phyloP scores from a whole-genome alignment of 2,329 filamentous ascomycete genomes.

The Clonostachys rosea region DNA sequence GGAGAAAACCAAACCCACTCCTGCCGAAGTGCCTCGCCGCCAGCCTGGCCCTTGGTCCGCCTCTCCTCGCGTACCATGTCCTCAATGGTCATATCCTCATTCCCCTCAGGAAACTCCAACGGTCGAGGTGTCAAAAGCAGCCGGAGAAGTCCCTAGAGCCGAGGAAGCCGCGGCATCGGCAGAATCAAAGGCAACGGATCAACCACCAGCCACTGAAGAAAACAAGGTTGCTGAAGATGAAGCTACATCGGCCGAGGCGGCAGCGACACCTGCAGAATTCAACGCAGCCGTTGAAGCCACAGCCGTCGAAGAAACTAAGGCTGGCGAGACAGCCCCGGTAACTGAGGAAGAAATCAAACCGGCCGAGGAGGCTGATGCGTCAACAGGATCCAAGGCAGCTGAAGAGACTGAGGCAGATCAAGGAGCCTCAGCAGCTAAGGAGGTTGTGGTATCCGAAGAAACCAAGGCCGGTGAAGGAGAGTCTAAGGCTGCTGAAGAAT shows the following conservation, averaged over 20 bases:
- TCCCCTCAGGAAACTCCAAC: slow-evolving; percentile 54
- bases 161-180: background rate
- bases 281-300: background rate
- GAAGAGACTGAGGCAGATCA: no score
- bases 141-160: background rate
- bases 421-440: no score
- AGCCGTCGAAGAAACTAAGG: background rate
- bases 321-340: background rate
- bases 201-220: background rate
- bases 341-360: background rate
- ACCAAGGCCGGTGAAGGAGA: background rate
- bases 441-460: background rate
- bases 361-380: background rate
- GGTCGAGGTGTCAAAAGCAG: background rate
- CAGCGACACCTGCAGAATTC: background rate
- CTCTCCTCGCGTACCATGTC: slow-evolving; percentile 97
- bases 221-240: background rate
- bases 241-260: background rate
- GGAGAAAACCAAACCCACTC: slow-evolving; percentile 20
- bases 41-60: slow-evolving; percentile 71
- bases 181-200: background rate
- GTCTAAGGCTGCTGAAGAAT: background rate
- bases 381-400: no score
- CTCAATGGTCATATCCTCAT: slow-evolving; percentile 92
- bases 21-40: slow-evolving; percentile 75